Evolutionary conservation across 164 flowering plant genomes (phyloP).

Genomic region (Chimonanthus praecox): DNA sequence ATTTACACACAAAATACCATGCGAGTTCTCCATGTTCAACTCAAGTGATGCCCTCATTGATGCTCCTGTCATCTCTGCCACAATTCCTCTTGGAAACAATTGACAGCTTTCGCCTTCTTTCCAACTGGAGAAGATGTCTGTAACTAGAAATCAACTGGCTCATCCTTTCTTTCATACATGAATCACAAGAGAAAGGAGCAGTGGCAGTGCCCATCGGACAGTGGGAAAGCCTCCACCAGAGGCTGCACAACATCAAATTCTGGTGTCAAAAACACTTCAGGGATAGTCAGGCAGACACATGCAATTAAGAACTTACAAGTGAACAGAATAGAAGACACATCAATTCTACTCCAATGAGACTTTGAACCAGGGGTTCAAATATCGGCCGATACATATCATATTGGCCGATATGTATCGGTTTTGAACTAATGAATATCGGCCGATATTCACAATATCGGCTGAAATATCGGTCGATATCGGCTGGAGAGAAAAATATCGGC

Average conservation of each 20-base stretch:
- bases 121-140: constrained; percentile 13
- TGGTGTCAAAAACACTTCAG: background rate
- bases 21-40: constrained; percentile 3
- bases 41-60: constrained; percentile 23
- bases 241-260: constrained; percentile 25
- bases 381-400: too few relatives aligned
- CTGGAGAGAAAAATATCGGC: too few relatives aligned
- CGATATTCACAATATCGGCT: too few relatives aligned
- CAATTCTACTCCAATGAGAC: too few relatives aligned
- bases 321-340: too few relatives aligned
- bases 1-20: constrained; percentile 47
- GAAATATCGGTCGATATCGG: too few relatives aligned
- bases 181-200: constrained; percentile 28
- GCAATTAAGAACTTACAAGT: too few relatives aligned
- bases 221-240: constrained; percentile 19
- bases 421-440: too few relatives aligned
- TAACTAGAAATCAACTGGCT: constrained; percentile 8
- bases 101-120: background rate
- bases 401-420: too few relatives aligned
- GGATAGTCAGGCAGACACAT: too few relatives aligned
- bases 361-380: too few relatives aligned
- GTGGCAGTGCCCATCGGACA: constrained; percentile 21
- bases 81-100: constrained; percentile 1
- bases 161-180: constrained; percentile 13
- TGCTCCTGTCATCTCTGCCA: constrained; percentile 22